These are phyloP conservation scores for Puccinia hordei DNA, from an alignment of 1,284 basidiomycete genomes.

Conservation along the genomic window DNA sequence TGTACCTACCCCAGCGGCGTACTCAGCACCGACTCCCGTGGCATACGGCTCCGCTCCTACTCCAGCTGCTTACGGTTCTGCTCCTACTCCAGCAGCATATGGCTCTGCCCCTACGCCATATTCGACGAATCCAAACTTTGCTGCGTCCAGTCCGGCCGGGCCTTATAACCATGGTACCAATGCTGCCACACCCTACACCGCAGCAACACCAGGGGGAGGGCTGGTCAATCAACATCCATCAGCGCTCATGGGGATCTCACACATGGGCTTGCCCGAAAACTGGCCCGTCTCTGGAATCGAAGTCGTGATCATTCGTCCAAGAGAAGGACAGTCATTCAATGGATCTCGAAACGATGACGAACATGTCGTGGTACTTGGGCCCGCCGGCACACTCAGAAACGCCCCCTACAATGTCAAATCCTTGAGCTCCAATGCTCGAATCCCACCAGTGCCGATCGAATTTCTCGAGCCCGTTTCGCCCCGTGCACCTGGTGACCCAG, in stretches of 20 bases:
- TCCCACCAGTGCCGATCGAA: constrained; percentile 30
- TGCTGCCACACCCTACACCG: constrained; percentile 53
- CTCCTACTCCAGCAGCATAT: constrained; percentile 56
- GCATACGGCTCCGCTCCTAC: constrained; percentile 60
- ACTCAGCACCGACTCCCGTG: constrained; percentile 54
- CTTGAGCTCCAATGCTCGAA: background rate
- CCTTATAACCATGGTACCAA: constrained; percentile 52
- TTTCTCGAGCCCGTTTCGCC: constrained; percentile 48
- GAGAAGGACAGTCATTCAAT: constrained; percentile 51
- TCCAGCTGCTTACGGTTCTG: constrained; percentile 54
- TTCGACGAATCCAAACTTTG: constrained; percentile 56
- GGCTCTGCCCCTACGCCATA: constrained; percentile 61
- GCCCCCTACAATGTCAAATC: background rate
- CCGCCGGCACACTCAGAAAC: background rate
- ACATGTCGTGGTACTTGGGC: constrained; percentile 51
- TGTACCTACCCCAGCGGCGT: constrained; percentile 63
- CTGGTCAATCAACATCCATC: constrained; percentile 26
- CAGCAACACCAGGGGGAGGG: constrained; percentile 53
- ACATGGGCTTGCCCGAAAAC: constrained; percentile 49
- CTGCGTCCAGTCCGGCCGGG: constrained; percentile 61
- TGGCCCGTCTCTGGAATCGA: constrained; percentile 49
- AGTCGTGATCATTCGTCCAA: constrained; percentile 24
- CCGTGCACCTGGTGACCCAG: constrained; percentile 31
- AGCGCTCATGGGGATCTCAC: constrained; percentile 52
- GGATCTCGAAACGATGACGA: constrained; percentile 51